Base-by-base conservation (phyloP, 495 filamentous ascomycete species). In the Apiosordaria backusii region DNA sequence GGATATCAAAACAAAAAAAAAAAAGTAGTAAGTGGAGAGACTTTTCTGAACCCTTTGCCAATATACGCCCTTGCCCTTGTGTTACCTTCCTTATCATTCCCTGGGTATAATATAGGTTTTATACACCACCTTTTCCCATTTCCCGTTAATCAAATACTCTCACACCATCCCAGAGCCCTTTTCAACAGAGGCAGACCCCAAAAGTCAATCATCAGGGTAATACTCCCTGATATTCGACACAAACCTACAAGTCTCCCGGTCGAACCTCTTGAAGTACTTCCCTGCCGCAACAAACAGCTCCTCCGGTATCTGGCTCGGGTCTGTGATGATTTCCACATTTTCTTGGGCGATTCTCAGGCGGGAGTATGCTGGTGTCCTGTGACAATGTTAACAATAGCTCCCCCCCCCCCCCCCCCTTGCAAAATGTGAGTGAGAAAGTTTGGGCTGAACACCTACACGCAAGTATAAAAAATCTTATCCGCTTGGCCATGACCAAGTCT, bases 251-350 rank as follows among this genome's bases (percentile, higher is more conserved):
- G 72, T 79, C n/a, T 76, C 77, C 35, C 73, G 69, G 75, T 96
- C 91, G 86, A 92, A 97, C 21, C 93, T 82, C 78, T 92, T 97
- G 72, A 98, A 97, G 77, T 90, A 89, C 71, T 88, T 89, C 13
- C 95, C 95, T 2, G 93, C 93, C 67, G 94, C 80, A 60, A 79
- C 79, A 67, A 89, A 82, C 61, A 97, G 77, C 4, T 80, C 79
- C 13, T 77, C 73, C 0, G 86, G 69, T 67, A 81, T 52, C 68
- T 76, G 61, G 7, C 68, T 72, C 45, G 78, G 78, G 52, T 85
- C 78, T 2, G 79, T 74, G 53, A 92, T 77, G 23, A 88, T 81
- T 63, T 86, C 82, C 60, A 97, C 90, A 69, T 95, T 97, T 69
- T 97, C 92, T 77, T 97, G 90, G 5, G 92, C 90, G 6, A 97